Percentiles rank a stretch among this genome's conserved stretches.
phyloP scores from a whole-genome alignment of 2,329 filamentous ascomycete genomes.

The Colletotrichum tanaceti region DNA sequence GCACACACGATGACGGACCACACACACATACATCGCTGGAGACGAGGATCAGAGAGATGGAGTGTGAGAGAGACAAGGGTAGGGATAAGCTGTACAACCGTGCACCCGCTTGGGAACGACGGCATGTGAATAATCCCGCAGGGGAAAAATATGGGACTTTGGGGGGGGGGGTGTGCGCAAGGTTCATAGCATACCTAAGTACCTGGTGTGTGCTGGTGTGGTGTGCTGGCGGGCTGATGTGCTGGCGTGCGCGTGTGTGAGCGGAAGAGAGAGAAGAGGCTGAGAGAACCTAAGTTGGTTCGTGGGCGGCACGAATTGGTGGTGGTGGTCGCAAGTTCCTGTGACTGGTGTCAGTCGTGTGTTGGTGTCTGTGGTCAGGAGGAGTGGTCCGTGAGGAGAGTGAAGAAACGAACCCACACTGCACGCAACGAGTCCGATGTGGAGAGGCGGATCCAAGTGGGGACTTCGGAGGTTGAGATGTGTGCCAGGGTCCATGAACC shows the following conservation, averaged over 20 bases:
- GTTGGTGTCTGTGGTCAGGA: conserved; percentile 19
- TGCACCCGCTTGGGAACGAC: conserved; percentile 34
- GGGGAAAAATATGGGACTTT: conserved; percentile 6
- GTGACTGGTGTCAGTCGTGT: conserved; percentile 8
- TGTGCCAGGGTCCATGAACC: conserved; percentile 23
- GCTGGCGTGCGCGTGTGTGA: conserved; percentile 6
- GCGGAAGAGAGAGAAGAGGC: neutral
- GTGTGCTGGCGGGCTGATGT: neutral
- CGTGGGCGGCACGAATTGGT: neutral
- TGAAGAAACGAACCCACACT: conserved; percentile 35
- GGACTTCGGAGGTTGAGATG: conserved; percentile 34
- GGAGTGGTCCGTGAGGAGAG: conserved; percentile 24
- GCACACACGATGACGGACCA: conserved; percentile 16
- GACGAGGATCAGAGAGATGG: conserved; percentile 19
- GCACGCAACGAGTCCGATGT: conserved; percentile 28
- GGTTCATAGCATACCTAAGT: conserved; percentile 23
- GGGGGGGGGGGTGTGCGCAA: conserved; percentile 3
- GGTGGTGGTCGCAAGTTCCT: conserved; percentile 13
- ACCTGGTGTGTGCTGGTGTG: conserved; percentile 6
- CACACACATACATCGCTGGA: conserved; percentile 14
- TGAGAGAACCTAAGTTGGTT: conserved; percentile 16
- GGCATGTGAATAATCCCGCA: conserved; percentile 41
- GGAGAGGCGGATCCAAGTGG: conserved; percentile 21
- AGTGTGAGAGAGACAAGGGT: conserved; percentile 12
- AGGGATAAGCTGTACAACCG: conserved; percentile 39